These are phyloP conservation scores for Panellus pusillus DNA, from an alignment of 768 basidiomycete genomes.

Conservation along the genomic window DNA sequence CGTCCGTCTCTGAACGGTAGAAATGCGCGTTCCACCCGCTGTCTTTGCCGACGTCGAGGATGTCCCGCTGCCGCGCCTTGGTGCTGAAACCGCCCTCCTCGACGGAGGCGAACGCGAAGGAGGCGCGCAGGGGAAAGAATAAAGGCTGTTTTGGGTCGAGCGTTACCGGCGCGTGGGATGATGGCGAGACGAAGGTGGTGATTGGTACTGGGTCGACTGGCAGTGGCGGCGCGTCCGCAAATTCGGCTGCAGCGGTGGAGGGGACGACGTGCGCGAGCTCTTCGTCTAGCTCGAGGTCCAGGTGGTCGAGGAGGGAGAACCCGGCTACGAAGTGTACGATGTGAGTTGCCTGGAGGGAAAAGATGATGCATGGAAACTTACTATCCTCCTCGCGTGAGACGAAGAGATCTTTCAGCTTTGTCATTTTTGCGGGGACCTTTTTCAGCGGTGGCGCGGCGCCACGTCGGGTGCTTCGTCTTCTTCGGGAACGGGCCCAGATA, in stretches of 20 bases:
- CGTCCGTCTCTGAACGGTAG: slow-evolving; percentile 49
- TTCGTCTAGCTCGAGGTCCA: slow-evolving; percentile 71
- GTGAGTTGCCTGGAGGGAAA: slow-evolving; percentile 2
- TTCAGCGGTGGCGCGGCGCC: slow-evolving; percentile 13
- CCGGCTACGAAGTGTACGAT: slow-evolving; percentile 40
- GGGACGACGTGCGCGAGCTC: slow-evolving; percentile 6
- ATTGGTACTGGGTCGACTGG: slow-evolving; percentile 6
- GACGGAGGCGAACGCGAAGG: slow-evolving; percentile 19
- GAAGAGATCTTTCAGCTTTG: slow-evolving; percentile 70
- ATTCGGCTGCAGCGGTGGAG: slow-evolving; percentile 24
- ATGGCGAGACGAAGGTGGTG: neutral
- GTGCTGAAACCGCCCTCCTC: slow-evolving; percentile 15
- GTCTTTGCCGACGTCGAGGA: slow-evolving; percentile 49
- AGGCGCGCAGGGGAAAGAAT: slow-evolving; percentile 57
- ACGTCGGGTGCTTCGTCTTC: slow-evolving; percentile 15
- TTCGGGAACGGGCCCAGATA: neutral
- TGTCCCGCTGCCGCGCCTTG: slow-evolving; percentile 42
- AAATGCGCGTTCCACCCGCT: slow-evolving; percentile 55
- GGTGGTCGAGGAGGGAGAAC: slow-evolving; percentile 75
- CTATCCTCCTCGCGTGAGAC: slow-evolving; percentile 68
- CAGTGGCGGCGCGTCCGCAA: slow-evolving; percentile 19
- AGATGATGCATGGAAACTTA: slow-evolving; percentile 29
- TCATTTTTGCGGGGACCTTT: slow-evolving; percentile 2
- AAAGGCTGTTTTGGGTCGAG: slow-evolving; percentile 57
- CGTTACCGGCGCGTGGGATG: slow-evolving; percentile 26